These are phyloP conservation scores for Chloromonas sp. DNA, from an alignment of 163 green algal genomes.

Conservation along the genomic window DNA sequence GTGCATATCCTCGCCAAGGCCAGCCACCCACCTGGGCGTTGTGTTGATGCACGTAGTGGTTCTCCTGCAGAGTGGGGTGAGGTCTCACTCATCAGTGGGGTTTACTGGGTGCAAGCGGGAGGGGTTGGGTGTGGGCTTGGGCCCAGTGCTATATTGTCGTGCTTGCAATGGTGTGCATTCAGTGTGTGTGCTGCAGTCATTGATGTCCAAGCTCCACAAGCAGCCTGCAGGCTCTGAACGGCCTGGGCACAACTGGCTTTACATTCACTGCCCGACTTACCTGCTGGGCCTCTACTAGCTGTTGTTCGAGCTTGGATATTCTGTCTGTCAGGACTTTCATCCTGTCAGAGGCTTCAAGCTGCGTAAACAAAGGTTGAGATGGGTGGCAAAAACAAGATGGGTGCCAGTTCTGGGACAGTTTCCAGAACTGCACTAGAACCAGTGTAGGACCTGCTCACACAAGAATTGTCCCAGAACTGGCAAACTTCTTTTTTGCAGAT, in stretches of 20 bases:
- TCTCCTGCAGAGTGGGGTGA: neutral
- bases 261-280: neutral
- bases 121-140: no score
- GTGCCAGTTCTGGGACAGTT: neutral
- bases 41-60: conserved; percentile 9
- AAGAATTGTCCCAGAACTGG: neutral
- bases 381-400: neutral
- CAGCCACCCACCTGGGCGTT: conserved; percentile 10
- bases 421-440: neutral
- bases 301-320: conserved; percentile 5
- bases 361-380: no score
- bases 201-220: neutral
- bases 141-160: no score
- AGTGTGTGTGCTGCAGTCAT: no score
- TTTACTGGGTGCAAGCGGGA: neutral
- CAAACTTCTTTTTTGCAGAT: neutral
- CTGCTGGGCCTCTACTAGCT: conserved; percentile 2
- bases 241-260: neutral
- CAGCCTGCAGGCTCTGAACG: neutral
- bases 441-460: neutral
- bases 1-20: neutral
- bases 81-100: neutral
- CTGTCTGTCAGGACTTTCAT: conserved; percentile 6
- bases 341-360: no score
- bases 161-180: no score